Evolutionary conservation across 1,284 basidiomycete species (phyloP), one percentile per base, ranked within the genome.

Genomic region (Papiliotrema flavescens): DNA sequence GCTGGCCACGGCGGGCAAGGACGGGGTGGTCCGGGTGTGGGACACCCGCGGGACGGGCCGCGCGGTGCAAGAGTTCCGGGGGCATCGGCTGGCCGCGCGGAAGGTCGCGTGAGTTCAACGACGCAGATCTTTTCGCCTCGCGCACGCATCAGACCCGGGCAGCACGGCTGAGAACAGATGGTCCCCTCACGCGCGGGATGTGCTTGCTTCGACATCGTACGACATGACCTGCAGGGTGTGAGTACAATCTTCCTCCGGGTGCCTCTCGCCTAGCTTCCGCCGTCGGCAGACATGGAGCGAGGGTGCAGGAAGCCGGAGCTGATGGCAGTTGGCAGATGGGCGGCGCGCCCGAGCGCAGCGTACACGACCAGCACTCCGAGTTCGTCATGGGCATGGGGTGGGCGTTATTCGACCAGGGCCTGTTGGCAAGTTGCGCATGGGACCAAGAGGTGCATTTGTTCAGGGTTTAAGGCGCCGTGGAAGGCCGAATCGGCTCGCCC

Each of bases 201-300:
- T 93, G 9, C 76, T 98, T 5, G 69, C 67, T 5, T 61, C 60
- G 19, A 59, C 61, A 26, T 65, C 64, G 61, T 98, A 98, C 76
- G 95, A 98, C 73, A 98, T 98, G 95, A 91, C 90, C 1, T 92
- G 89, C 72, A 80, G 90, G 74, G 80, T 94, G 84, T 97, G 80
- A 76, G 87, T 32, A 32, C 28, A 32, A 32, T 32, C 6, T 5
- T 32, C 28, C 28, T 32, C 11, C 28, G 5, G 5, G 28, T 11
- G 51, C 19, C 20, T 20, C 39, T 26, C 51, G 37, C 34, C 24
- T 24, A 19, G 19, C 7, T 20, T 34, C 5, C 7, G 9, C 3
- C 32, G 24, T 42, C 13, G 41, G n/a, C n/a, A n/a, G n/a, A n/a
- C n/a, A n/a, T n/a, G n/a, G n/a, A 42, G 13, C 13, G 41, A 42